A percentile compares a stretch with the other conserved stretches of the same genome.
These are phyloP conservation scores for Arabis alpina DNA, from an alignment of 345 rosid species.

Conservation along the genomic window DNA sequence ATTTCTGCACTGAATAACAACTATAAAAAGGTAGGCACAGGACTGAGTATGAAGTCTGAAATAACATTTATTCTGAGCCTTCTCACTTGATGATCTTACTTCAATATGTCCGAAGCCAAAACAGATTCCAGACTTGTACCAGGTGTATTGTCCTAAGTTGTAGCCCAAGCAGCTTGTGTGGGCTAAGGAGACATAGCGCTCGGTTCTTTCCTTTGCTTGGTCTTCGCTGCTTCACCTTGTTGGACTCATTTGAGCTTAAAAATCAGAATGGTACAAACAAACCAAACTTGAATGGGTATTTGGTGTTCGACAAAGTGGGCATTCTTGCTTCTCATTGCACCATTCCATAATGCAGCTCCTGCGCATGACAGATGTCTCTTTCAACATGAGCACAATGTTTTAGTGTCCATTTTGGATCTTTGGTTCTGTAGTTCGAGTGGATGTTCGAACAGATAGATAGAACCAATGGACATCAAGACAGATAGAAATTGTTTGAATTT, in stretches of 20 bases:
- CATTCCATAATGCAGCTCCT: conserved; percentile 99
- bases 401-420: conserved; percentile 10
- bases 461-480: neutral
- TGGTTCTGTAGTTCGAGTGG: conserved; percentile 8
- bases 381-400: neutral
- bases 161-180: neutral
- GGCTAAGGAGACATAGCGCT: neutral
- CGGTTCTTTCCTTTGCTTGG: conserved; percentile 12
- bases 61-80: conserved; percentile 14
- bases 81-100: conserved; percentile 14
- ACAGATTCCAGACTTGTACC: conserved; percentile 9
- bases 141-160: neutral
- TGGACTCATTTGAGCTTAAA: conserved; percentile 44
- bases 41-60: neutral
- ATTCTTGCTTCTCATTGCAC: conserved; percentile 98
- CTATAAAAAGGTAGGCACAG: neutral
- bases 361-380: conserved; percentile 14
- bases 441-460: too few relatives aligned
- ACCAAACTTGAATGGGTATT: conserved; percentile 85
- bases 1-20: neutral
- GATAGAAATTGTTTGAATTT: neutral
- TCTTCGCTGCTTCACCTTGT: neutral
- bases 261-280: conserved; percentile 84
- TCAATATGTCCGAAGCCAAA: neutral
- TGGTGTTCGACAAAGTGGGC: conserved; percentile 92